Conservation (phyloP, 2,329 filamentous ascomycete genomes). For the Hymenoscyphus albidus region DNA sequence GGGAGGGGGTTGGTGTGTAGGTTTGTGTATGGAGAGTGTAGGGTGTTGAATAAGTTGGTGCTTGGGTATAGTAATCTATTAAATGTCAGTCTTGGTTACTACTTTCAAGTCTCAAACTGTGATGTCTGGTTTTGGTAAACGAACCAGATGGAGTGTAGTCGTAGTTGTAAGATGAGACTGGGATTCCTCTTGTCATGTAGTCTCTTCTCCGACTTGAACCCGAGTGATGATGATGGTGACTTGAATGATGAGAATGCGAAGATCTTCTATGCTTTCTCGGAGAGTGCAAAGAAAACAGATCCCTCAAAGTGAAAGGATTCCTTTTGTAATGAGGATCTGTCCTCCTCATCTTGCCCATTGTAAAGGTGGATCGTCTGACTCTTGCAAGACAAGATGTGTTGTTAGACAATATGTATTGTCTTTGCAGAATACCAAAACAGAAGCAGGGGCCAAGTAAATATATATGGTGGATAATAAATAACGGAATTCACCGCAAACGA, state of each 20-base stretch:
- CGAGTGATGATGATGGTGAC: neutral
- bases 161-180: constrained; percentile 3
- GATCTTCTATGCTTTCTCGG: constrained; percentile 3
- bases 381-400: neutral
- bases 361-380: neutral
- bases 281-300: constrained; percentile 6
- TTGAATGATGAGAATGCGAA: neutral
- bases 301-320: constrained; percentile 5
- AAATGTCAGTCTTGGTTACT: neutral
- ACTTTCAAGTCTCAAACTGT: neutral
- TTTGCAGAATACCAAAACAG: neutral
- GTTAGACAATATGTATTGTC: neutral
- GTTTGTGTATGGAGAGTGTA: neutral
- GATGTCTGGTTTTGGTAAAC: neutral
- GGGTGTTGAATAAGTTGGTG: neutral
- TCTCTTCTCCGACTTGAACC: constrained; percentile 1
- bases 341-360: neutral
- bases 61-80: neutral
- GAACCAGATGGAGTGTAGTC: neutral
- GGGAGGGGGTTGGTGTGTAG: neutral
- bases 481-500: neutral
- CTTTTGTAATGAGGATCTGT: constrained; percentile 2
- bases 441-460: neutral
- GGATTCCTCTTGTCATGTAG: neutral
- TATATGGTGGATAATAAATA: neutral